Evolutionary conservation across 192 early-diverging fungal species (phyloP).

Genomic region (Coemansia sp.): DNA sequence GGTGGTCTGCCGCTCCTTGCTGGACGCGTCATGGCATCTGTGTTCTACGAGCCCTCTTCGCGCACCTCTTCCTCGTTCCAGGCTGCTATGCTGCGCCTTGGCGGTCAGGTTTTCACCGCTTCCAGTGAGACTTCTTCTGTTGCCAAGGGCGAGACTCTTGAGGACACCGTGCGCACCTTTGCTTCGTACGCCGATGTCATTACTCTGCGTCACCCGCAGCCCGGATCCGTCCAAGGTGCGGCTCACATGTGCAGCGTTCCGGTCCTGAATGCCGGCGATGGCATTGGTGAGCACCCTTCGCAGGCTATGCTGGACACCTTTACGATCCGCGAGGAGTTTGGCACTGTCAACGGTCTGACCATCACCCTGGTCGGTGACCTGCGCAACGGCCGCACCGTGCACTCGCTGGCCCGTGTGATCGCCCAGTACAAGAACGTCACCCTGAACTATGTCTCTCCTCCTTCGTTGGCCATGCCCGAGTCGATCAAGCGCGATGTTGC

Average conservation of each 20-base stretch:
- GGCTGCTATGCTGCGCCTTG: slow-evolving; percentile 92
- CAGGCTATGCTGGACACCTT: slow-evolving; percentile 94
- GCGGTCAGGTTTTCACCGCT: slow-evolving; percentile 86
- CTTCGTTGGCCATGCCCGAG: slow-evolving; percentile 81
- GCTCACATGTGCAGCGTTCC: slow-evolving; percentile 89
- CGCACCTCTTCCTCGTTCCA: slow-evolving; percentile 93
- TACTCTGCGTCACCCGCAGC: slow-evolving; percentile 89
- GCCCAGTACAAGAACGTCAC: slow-evolving; percentile 87
- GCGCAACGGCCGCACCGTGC: slow-evolving; percentile 97
- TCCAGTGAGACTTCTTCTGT: slow-evolving; percentile 85
- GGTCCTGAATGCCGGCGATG: slow-evolving; percentile 96
- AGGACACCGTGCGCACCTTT: slow-evolving; percentile 93
- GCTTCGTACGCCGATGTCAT: slow-evolving; percentile 91
- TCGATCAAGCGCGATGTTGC: slow-evolving; percentile 74
- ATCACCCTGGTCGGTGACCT: slow-evolving; percentile 96
- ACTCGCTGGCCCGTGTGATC: slow-evolving; percentile 89
- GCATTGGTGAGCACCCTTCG: slow-evolving; percentile 96
- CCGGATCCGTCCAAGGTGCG: slow-evolving; percentile 79
- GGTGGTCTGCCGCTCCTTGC: slow-evolving; percentile 82
- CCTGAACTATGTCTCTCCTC: slow-evolving; percentile 89
- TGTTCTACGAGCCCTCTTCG: slow-evolving; percentile 97
- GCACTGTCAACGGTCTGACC: slow-evolving; percentile 93
- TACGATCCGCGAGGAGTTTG: slow-evolving; percentile 93
- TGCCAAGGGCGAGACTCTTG: slow-evolving; percentile 93
- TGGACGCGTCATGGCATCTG: slow-evolving; percentile 90